A percentile compares a stretch with the other conserved stretches of the same genome.
These are phyloP conservation scores for Geoglossum glabrum DNA, from an alignment of 495 filamentous ascomycete genomes.

Conservation along the genomic window DNA sequence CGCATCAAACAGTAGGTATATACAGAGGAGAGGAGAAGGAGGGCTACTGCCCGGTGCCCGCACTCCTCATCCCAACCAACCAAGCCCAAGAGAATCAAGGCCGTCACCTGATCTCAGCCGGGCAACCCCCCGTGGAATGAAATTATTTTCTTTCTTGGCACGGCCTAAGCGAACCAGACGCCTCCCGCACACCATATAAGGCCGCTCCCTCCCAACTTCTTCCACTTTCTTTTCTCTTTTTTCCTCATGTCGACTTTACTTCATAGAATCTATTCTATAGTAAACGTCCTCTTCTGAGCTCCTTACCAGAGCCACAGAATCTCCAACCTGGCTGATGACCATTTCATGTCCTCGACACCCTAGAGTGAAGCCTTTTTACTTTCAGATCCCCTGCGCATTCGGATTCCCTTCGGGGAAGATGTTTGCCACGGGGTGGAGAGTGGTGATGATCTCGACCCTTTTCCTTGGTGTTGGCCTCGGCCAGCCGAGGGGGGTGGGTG, in stretches of 20 bases:
- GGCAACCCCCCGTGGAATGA: neutral
- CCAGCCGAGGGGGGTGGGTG: slow-evolving; percentile 35
- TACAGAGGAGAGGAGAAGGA: too few relatives aligned
- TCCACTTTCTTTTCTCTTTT: slow-evolving; percentile 3
- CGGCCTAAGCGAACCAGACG: neutral
- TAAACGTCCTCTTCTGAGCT: slow-evolving; percentile 29
- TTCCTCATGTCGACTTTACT: slow-evolving; percentile 9
- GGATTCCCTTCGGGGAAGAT: slow-evolving; percentile 29
- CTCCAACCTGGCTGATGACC: slow-evolving; percentile 53
- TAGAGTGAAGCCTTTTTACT: slow-evolving; percentile 31
- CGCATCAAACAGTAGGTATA: neutral
- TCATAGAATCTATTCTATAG: slow-evolving; percentile 33
- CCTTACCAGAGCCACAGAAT: slow-evolving; percentile 45
- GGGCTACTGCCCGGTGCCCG: too few relatives aligned
- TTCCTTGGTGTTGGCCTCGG: slow-evolving; percentile 27
- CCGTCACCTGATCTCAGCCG: neutral
- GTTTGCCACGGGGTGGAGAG: slow-evolving; percentile 28
- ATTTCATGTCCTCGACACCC: slow-evolving; percentile 35
- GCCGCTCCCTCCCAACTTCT: neutral
- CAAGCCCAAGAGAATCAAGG: too few relatives aligned
- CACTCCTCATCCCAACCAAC: too few relatives aligned
- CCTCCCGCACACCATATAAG: neutral
- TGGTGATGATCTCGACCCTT: slow-evolving; percentile 44
- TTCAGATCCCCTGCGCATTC: slow-evolving; percentile 22
- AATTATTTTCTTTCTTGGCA: neutral